Evolutionary conservation across 768 basidiomycete species (phyloP), one percentile per base, ranked within the genome.

Genomic region (Collybia sp.): DNA sequence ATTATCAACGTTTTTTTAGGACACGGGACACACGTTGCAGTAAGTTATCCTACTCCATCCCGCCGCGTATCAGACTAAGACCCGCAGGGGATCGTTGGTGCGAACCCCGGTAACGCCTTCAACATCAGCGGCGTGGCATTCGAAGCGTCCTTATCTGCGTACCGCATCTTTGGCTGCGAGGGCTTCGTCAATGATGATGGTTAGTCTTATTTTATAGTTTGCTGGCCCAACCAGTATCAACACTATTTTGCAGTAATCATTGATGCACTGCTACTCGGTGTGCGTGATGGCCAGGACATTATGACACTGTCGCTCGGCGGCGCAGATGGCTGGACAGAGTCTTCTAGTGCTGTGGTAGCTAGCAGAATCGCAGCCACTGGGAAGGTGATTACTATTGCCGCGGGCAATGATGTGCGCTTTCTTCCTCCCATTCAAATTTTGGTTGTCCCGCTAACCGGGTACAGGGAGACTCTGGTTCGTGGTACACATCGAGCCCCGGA

Each of bases 71-170:
- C n/a, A n/a, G n/a, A 45, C 57, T 58, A 32, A 56, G 59, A 38
- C 6, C 16, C 20, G 6, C 47, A 70, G 62, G 85, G 82, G 11
- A 83, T 85, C 55, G 73, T 85, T 44, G 83, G 78, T 12, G 79
- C 80, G 13, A 64, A 80, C 49, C 76, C 78, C 1, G 73, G 65
- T 39, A 87, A 85, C 55, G 56, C 60, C 31, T 83, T 77, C 68
- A 80, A 80, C 61, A 77, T 87, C 55, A 79, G 77, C 40, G 87
- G 87, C 45, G 84, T 85, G 34, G 85, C 86, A 2, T 83, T 75
- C 47, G 69, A 72, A 1, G 79, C 83, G 0, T 72, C 72, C 2
- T 60, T 85, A 32, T 72, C 65, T 3, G 58, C 72, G 4, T 82
- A 82, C 64, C 61, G 81, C 42, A 67, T 86, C 8, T 85, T 84